Percentiles rank a stretch among this genome's conserved stretches.
Conservation (phyloP, 140 eudicot species). For the Cichorium intybus region DNA sequence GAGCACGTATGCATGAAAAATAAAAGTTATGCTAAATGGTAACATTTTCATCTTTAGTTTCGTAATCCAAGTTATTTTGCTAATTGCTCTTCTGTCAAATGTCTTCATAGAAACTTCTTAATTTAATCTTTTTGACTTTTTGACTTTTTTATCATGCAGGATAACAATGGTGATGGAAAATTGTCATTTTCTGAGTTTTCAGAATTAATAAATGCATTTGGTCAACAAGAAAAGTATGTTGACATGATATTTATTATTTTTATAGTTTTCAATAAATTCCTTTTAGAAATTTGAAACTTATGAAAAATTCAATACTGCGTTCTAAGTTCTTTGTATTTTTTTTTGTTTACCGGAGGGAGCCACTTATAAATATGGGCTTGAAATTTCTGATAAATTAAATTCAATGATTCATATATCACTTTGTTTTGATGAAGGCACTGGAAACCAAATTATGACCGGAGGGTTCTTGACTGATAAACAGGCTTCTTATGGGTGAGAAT, state of each 20-base stretch:
- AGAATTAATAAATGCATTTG: too few species aligned
- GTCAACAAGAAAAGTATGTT: constrained; percentile 76
- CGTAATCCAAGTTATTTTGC: too few species aligned
- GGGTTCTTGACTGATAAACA: constrained; percentile 89
- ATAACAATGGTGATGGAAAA: constrained; percentile 66
- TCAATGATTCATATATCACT: constrained; percentile 67
- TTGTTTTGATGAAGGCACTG: constrained; percentile 97
- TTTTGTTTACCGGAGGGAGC: constrained; percentile 52
- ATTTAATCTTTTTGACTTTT: constrained; percentile 11
- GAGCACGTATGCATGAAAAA: not conserved
- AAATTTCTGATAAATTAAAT: constrained; percentile 51
- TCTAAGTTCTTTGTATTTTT: not conserved
- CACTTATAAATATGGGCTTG: constrained; percentile 82
- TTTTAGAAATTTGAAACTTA: too few species aligned
- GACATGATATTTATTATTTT: constrained; percentile 12
- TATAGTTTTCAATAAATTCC: not conserved
- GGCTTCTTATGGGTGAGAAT: constrained; percentile 75
- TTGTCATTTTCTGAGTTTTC: too few species aligned
- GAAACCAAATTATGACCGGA: constrained; percentile 82
- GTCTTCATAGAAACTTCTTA: not conserved
- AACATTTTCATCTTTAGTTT: not conserved
- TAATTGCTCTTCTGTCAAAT: not conserved
- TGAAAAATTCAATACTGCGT: not conserved
- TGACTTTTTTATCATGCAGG: constrained; percentile 57
- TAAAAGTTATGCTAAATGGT: not conserved